These are phyloP conservation scores for Drosera spatulata DNA, from an alignment of 179 eudicot genomes.

Conservation along the genomic window DNA sequence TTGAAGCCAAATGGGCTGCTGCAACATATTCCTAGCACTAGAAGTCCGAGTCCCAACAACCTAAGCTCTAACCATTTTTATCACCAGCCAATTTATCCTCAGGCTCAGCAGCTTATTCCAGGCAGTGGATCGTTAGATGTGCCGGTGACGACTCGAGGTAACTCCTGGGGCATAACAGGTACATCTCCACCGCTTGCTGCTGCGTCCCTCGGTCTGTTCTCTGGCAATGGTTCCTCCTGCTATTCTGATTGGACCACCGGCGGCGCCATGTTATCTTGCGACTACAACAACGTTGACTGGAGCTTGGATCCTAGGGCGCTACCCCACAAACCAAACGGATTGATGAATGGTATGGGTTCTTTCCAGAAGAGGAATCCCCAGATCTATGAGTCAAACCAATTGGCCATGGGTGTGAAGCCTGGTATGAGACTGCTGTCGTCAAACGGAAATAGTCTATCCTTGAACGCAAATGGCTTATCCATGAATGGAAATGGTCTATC, in stretches of 20 bases:
- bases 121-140: constrained; percentile 28
- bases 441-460: no score
- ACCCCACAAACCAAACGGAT: constrained; percentile 23
- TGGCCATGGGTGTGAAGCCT: constrained; percentile 26
- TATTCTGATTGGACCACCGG: constrained; percentile 62
- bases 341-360: constrained; percentile 37
- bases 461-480: constrained; percentile 6
- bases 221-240: constrained; percentile 46
- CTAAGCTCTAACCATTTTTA: constrained; percentile 36
- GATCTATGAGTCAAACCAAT: constrained; percentile 27
- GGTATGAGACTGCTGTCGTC: constrained; percentile 24
- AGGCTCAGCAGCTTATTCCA: constrained; percentile 32
- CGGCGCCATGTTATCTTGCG: constrained; percentile 40
- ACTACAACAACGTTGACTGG: constrained; percentile 70
- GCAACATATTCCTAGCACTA: constrained; percentile 34
- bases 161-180: not conserved
- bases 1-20: constrained; percentile 35
- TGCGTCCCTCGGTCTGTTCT: constrained; percentile 70
- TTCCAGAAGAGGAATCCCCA: constrained; percentile 16
- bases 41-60: constrained; percentile 34
- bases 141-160: constrained; percentile 18
- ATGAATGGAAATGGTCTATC: constrained; percentile 35
- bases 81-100: constrained; percentile 35
- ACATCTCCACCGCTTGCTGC: constrained; percentile 46
- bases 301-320: constrained; percentile 37